phyloP scores from a whole-genome alignment of 306 rosid species.

The Lupinus albus region DNA sequence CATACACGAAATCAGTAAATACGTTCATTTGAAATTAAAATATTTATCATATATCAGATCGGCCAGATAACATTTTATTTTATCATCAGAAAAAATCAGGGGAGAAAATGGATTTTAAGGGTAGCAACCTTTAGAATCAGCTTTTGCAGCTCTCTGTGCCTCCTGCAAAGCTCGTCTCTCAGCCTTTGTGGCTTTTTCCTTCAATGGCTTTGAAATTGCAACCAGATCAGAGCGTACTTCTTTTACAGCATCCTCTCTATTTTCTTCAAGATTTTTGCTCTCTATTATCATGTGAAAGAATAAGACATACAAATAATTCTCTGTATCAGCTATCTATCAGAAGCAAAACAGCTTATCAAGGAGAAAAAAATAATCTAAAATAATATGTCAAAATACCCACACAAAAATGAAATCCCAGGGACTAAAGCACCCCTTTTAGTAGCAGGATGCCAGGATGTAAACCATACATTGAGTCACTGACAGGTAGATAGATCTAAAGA shows the following conservation, averaged over 20 bases:
- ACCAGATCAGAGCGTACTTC: conserved; percentile 43
- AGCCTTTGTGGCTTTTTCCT: conserved; percentile 71
- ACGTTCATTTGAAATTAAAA: conserved; percentile 11
- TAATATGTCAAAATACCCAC: not conserved
- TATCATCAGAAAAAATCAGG: not conserved
- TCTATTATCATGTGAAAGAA: conserved; percentile 19
- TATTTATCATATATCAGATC: conserved; percentile 4
- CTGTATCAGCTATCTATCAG: conserved; percentile 19
- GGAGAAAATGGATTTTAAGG: not conserved
- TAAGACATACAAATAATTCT: conserved; percentile 2
- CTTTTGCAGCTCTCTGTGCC: conserved; percentile 88
- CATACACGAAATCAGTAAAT: not conserved
- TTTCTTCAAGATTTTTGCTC: conserved; percentile 53
- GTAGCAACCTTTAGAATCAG: conserved; percentile 62
- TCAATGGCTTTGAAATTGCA: conserved; percentile 50
- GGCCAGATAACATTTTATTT: conserved; percentile 4
- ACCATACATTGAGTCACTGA: conserved; percentile 1
- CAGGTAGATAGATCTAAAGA: conserved; percentile 12
- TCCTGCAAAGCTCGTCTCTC: conserved; percentile 89
- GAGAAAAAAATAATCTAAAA: conserved; percentile 15
- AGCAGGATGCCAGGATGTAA: not conserved
- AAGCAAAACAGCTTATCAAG: not conserved
- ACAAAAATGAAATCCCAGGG: not conserved
- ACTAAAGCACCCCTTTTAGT: not conserved
- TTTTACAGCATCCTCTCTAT: conserved; percentile 44